Evolutionary conservation across 176 grass and related monocot genomes (phyloP).

Genomic region (Triticum dicoccoides): DNA sequence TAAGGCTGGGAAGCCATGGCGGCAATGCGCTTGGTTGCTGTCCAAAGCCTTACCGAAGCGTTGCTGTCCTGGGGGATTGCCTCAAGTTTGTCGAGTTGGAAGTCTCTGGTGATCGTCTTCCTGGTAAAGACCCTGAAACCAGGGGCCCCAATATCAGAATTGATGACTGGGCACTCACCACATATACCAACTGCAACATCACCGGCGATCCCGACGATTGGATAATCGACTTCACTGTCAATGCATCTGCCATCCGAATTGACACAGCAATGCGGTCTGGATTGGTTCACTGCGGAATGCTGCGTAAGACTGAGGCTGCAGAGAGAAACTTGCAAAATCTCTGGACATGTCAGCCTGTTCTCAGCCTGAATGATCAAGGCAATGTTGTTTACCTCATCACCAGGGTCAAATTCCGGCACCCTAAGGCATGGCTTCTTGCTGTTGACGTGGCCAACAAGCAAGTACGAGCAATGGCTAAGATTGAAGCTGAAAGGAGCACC

Average conservation of each 20-base stretch:
- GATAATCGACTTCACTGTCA: not conserved
- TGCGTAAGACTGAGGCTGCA: not conserved
- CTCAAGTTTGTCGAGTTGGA: not conserved
- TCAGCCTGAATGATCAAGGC: not conserved
- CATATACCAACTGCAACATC: not conserved
- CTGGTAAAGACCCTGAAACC: not conserved
- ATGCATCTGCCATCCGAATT: not conserved
- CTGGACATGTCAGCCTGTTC: not conserved
- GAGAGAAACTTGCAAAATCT: not conserved
- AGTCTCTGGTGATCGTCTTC: not conserved
- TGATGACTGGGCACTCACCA: not conserved
- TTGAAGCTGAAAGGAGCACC: not conserved
- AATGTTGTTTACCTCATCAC: slow-evolving; percentile 9
- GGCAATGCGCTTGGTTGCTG: not conserved
- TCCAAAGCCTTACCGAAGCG: not conserved
- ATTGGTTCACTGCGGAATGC: not conserved
- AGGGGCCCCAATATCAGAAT: not conserved
- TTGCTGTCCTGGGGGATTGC: not conserved
- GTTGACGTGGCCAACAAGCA: not conserved
- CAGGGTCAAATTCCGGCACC: not conserved
- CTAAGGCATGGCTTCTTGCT: not conserved
- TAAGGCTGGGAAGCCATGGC: not conserved
- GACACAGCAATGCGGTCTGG: not conserved
- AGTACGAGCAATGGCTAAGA: not conserved
- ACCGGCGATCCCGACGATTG: not conserved